Evolutionary conservation across 495 filamentous ascomycete genomes (phyloP), one percentile per base, ranked within the genome.

Genomic region (Penicillium steckii): DNA sequence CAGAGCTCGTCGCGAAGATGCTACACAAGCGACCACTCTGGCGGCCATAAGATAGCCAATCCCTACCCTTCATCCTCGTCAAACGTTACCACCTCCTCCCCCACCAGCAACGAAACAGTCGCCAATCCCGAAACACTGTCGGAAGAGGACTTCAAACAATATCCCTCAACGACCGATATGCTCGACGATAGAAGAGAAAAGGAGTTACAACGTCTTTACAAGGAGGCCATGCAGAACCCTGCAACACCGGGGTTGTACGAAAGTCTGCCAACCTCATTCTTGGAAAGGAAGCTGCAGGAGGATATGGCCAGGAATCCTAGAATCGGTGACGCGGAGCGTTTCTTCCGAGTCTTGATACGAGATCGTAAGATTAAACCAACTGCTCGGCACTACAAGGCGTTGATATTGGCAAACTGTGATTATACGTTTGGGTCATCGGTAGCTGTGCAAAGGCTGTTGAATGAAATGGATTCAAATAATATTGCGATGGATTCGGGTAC

Each of bases 321-420:
- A 7, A 59, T 75, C 23, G 29, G 44, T 1, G 57, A 49, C 24
- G 57, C 65, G 42, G 67, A 59, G 37, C 58, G 65, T 19, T 61
- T 72, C 12, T 38, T 78, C 21, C 57, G 62, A 13, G 44, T 55
- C 6, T 70, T 96, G 18, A 70, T 96, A 44, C 68, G 73, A 24
- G 77, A 79, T 25, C 80, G 84, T 25, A 67, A 78, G 47, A 81
- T 91, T 65, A 66, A 61, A 51, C 90, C 90, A 15, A 84, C 82
- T 59, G 60, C 74, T 17, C 71, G 78, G 19, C 77, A 95, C 45
- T 96, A 92, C 66, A 80, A 85, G 53, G 80, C 83, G 1, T 71
- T 96, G 26, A 83, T 96, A 40, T 71, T 81, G 12, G 84, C 85
- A 12, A 90, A 94, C 66, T 73, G 82, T 19, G 79, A 85, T 65